These are phyloP conservation scores for Lophiotrema nucula DNA, from an alignment of 495 filamentous ascomycete species.

Conservation along the genomic window DNA sequence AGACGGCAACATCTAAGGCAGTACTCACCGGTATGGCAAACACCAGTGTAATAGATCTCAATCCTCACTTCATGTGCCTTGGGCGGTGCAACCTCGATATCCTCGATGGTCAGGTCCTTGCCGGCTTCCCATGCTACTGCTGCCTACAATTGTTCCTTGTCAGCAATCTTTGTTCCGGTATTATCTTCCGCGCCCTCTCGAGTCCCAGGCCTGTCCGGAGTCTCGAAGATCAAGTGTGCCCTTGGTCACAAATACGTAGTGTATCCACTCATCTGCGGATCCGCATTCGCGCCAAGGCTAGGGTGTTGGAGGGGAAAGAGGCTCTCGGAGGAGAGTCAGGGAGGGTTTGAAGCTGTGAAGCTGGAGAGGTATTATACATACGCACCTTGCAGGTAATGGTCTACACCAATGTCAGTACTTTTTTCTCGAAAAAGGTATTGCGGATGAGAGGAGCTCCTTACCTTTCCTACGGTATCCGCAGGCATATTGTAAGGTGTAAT, in stretches of 20 bases:
- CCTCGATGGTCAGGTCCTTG: conserved; percentile 82
- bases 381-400: conserved; percentile 74
- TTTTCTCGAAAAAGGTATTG: background rate
- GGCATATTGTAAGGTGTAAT: conserved; percentile 6
- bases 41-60: conserved; percentile 92
- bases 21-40: conserved; percentile 90
- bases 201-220: too few species aligned
- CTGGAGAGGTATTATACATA: background rate
- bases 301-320: background rate
- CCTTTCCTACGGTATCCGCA: conserved; percentile 58
- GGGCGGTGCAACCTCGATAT: conserved; percentile 89
- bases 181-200: too few species aligned
- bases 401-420: conserved; percentile 42
- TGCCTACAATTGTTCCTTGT: conserved; percentile 55
- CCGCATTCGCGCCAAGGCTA: conserved; percentile 19
- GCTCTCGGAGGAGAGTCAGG: background rate
- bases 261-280: conserved; percentile 18
- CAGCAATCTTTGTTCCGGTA: background rate
- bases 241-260: too few species aligned
- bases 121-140: conserved; percentile 96
- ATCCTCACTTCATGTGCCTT: conserved; percentile 94
- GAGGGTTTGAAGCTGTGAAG: conserved; percentile 6
- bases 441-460: conserved; percentile 31
- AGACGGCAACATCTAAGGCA: too few species aligned
- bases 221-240: too few species aligned